Evolutionary conservation across 2,329 filamentous ascomycete species (phyloP), one percentile per base, ranked within the genome.

Genomic region (Claviceps africana): DNA sequence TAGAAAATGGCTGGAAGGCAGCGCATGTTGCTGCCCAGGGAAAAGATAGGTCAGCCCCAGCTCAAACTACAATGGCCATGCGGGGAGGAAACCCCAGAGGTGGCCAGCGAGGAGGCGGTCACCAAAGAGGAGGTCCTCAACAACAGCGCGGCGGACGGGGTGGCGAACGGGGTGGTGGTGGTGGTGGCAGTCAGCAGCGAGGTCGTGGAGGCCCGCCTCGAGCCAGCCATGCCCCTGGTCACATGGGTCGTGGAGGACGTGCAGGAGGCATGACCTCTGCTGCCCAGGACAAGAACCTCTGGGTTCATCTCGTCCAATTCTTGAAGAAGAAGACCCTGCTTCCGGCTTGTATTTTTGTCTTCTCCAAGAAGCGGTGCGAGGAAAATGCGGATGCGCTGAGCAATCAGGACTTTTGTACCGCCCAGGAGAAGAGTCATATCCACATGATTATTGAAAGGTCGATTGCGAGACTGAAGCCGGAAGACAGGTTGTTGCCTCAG

Each of bases 371-470:
- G 68, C 78, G 93, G 50, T 97, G 93, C 61, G 93, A 98, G 67
- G 89, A 97, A 64, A 98, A 97, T 65, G 93, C 93, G 0, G 88
- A 96, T 64, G 91, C 93, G 0, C 74, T 98, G 22, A 91, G 87
- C 56, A 97, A 96, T 62, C 84, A 95, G 58, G 93, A 98, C 63
- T 97, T 95, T 63, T 94, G 86, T 64, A 96, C 86, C 6, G 88
- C 90, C 0, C 78, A 83, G 3, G 93, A 98, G 70, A 97, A 96
- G 76, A 98, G 93, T 60, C 84, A 88, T 46, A 94, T 95, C 53
- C 91, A 98, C 65, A 96, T 97, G 86, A 91, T 89, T 37, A 89
- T 98, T 58, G 89, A 97, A 66, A 94, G 88, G 65, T 97, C 93
- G 0, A 81, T 98, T 54, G 89, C 91, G 30, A 81, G 93, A 50